A percentile compares a stretch with the other conserved stretches of the same genome.
phyloP scores from a whole-genome alignment of 352 stramenopile genomes.

The Globisporangium nagaii region DNA sequence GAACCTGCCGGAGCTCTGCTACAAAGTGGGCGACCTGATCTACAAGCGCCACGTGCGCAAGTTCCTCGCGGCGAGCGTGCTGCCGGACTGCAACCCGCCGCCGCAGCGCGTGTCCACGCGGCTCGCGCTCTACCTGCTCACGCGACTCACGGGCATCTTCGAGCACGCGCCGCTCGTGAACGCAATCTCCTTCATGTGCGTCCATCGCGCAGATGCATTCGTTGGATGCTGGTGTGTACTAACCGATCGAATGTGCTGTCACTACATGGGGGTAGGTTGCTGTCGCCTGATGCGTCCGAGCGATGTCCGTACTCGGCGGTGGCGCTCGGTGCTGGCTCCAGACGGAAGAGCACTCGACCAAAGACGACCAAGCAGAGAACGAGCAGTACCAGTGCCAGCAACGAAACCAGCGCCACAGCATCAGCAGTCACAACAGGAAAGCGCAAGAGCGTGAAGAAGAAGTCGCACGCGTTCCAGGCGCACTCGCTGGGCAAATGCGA shows the following conservation, averaged over 20 bases:
- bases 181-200: constrained; percentile 68
- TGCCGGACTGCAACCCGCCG: constrained; percentile 71
- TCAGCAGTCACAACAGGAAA: constrained; percentile 10
- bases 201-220: not conserved
- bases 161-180: constrained; percentile 82
- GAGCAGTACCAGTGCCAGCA: not conserved
- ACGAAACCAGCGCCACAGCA: constrained; percentile 4
- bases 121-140: constrained; percentile 74
- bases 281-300: constrained; percentile 56
- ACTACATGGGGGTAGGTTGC: too few relatives aligned
- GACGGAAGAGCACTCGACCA: constrained; percentile 5
- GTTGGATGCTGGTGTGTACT: not conserved
- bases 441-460: constrained; percentile 11
- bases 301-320: constrained; percentile 55
- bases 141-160: constrained; percentile 61
- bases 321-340: constrained; percentile 45
- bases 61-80: constrained; percentile 61
- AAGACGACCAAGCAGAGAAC: not conserved
- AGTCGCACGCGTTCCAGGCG: constrained; percentile 37
- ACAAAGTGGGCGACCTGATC: constrained; percentile 69
- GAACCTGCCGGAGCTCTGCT: constrained; percentile 76
- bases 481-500: constrained; percentile 50
- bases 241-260: too few relatives aligned
- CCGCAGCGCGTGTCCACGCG: constrained; percentile 71
- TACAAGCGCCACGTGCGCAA: constrained; percentile 66